phyloP scores from a whole-genome alignment of 768 basidiomycete genomes.

The Collybiopsis confluens region DNA sequence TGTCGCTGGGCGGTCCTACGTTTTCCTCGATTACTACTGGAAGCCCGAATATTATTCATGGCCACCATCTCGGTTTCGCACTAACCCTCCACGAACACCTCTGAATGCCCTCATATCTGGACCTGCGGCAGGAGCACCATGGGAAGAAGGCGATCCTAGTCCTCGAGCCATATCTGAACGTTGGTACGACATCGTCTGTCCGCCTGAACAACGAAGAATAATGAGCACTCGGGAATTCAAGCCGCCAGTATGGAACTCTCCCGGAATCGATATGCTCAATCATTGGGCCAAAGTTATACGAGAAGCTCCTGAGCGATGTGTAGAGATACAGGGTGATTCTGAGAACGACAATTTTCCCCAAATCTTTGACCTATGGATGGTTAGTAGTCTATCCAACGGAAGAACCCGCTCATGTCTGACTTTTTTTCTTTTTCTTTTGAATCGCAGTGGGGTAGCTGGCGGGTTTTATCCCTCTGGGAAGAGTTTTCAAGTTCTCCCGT shows the following conservation, averaged over 20 bases:
- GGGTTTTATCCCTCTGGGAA: conserved; percentile 32
- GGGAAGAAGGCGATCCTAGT: conserved; percentile 31
- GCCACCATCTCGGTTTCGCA: conserved; percentile 15
- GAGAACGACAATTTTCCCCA: conserved; percentile 22
- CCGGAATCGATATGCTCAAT: conserved; percentile 31
- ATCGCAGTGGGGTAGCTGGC: conserved; percentile 33
- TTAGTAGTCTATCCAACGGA: too few relatives aligned
- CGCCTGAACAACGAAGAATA: conserved; percentile 28
- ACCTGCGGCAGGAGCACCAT: conserved; percentile 40
- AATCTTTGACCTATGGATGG: conserved; percentile 3
- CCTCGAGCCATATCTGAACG: conserved; percentile 40
- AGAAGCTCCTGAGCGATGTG: conserved; percentile 37
- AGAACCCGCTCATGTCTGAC: too few relatives aligned
- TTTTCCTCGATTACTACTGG: conserved; percentile 43
- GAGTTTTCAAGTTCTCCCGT: conserved; percentile 37
- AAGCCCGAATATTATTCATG: conserved; percentile 39
- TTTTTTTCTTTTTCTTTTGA: conserved; percentile 40
- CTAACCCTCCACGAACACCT: conserved; percentile 28
- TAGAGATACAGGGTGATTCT: conserved; percentile 34
- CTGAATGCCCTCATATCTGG: conserved; percentile 39
- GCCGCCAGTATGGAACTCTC: conserved; percentile 21
- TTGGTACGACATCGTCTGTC: conserved; percentile 45
- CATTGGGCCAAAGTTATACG: conserved; percentile 35
- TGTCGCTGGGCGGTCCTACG: conserved; percentile 43
- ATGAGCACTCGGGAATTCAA: conserved; percentile 39